Evolutionary conservation across 2,329 filamentous ascomycete species (phyloP), one percentile per base, ranked within the genome.

Genomic region (Botrytis sinoallii): DNA sequence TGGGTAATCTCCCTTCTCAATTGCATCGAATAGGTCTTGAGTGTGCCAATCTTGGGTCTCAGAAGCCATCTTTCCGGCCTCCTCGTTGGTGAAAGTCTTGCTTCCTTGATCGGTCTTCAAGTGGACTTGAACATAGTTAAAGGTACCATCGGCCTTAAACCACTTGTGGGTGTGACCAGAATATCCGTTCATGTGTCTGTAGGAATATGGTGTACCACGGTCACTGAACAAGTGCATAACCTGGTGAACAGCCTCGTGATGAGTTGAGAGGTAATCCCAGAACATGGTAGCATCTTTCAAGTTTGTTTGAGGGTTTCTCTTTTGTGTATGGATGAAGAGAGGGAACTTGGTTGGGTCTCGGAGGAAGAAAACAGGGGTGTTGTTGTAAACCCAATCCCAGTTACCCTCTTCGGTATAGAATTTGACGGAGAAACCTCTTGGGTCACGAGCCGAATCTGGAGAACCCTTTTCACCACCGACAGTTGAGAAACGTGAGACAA

Each of bases 361-460:
- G 38, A 94, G 79, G 85, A 94, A 94, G 85, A 94, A 94, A 40
- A 93, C 86, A 1, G 92, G 92, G 0, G 91, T 93, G 83, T 94
- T 93, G 84, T 92, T 93, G 81, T 88, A 91, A 38, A 93, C 91
- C 86, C 90, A 89, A 80, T 93, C 91, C 88, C 88, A 92, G 80
- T 84, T 93, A 67, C 91, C 91, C 79, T 93, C 88, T 14, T 90
- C 87, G 0, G 91, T 93, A 74, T 91, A 88, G 83, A 93, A 91
- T 83, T 93, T 93, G 79, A 92, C 84, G 18, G 90, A 86, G 79
- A 92, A 92, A 22, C 91, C 91, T 78, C 89, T 85, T 52, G 89
- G 89, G 77, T 93, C 90, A 75, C 90, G 88, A 52, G 89, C 90
- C 76, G 87, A 89, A 79, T 93, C 91, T 75, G 90, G 84, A 20